Percentiles rank a stretch among this genome's conserved stretches.
These are phyloP conservation scores for Pestalotiopsis sp. DNA, from an alignment of 2,329 filamentous ascomycete species.

Conservation along the genomic window DNA sequence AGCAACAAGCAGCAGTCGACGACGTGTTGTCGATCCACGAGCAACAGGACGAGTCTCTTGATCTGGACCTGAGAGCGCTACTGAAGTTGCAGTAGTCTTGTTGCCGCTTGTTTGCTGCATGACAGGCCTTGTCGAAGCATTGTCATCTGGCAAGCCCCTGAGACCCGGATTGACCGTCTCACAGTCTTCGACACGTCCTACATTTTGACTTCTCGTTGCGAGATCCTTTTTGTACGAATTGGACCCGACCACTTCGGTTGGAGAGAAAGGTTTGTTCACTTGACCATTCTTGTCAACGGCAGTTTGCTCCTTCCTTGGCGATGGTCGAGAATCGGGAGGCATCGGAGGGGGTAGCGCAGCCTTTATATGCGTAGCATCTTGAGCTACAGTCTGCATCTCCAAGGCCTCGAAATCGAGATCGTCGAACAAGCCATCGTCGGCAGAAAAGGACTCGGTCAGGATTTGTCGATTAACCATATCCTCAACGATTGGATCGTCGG, in stretches of 20 bases:
- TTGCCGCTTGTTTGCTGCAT: neutral
- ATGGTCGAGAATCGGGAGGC: neutral
- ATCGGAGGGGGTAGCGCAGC: neutral
- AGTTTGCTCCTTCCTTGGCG: neutral
- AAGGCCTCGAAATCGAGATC: slow-evolving; percentile 10
- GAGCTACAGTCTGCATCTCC: neutral
- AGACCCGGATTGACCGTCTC: neutral
- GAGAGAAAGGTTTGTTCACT: neutral
- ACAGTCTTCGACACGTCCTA: neutral
- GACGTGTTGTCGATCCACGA: neutral
- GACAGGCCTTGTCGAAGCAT: neutral
- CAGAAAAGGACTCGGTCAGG: slow-evolving; percentile 12
- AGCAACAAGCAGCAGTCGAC: neutral
- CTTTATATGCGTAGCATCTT: neutral
- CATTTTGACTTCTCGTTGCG: neutral
- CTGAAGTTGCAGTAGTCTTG: neutral
- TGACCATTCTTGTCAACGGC: neutral
- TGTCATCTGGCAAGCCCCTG: neutral
- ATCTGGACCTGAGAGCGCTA: neutral
- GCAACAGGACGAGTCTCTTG: neutral
- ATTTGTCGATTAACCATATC: slow-evolving; percentile 5
- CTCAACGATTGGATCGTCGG: neutral
- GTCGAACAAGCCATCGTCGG: slow-evolving; percentile 11
- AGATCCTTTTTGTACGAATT: neutral
- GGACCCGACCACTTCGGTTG: neutral